Conservation (phyloP, 768 basidiomycete species). For the Russula sp. region DNA sequence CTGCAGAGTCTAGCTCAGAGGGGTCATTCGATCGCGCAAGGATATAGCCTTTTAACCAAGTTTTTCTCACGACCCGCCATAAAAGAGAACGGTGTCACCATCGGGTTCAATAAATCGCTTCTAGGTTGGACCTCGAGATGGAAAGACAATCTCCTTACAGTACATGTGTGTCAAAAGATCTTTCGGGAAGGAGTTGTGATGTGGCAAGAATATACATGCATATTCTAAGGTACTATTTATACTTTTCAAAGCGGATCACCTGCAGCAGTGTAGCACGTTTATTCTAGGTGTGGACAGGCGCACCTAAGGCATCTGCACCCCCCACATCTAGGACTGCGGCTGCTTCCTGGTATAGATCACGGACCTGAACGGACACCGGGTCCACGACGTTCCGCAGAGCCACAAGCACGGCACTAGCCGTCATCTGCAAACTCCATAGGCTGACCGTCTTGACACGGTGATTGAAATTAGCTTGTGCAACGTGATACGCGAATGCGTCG, state of each 20-base stretch:
- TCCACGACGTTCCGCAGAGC: constrained; percentile 73
- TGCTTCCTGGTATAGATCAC: constrained; percentile 26
- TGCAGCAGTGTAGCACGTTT: background rate
- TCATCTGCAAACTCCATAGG: constrained; percentile 92
- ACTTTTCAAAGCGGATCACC: background rate
- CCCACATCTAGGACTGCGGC: background rate
- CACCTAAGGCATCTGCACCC: background rate
- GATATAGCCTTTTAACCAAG: too few species aligned
- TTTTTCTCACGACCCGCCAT: too few species aligned
- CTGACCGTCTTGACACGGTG: constrained; percentile 86
- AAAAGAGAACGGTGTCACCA: too few species aligned
- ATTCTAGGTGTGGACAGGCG: background rate
- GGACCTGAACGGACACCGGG: constrained; percentile 39
- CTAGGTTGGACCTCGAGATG: too few species aligned
- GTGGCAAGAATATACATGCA: background rate
- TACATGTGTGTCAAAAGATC: too few species aligned
- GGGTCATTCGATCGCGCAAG: too few species aligned
- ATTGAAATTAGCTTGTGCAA: constrained; percentile 83
- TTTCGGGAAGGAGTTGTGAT: background rate
- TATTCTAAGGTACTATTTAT: constrained; percentile 2
- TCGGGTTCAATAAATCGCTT: too few species aligned
- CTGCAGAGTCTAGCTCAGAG: too few species aligned
- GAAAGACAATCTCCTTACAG: too few species aligned
- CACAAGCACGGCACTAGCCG: constrained; percentile 77
- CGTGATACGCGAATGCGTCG: constrained; percentile 91